Percentiles rank a stretch among this genome's conserved stretches.
phyloP scores from a whole-genome alignment of 1,284 basidiomycete genomes.

The Grifola frondosa region DNA sequence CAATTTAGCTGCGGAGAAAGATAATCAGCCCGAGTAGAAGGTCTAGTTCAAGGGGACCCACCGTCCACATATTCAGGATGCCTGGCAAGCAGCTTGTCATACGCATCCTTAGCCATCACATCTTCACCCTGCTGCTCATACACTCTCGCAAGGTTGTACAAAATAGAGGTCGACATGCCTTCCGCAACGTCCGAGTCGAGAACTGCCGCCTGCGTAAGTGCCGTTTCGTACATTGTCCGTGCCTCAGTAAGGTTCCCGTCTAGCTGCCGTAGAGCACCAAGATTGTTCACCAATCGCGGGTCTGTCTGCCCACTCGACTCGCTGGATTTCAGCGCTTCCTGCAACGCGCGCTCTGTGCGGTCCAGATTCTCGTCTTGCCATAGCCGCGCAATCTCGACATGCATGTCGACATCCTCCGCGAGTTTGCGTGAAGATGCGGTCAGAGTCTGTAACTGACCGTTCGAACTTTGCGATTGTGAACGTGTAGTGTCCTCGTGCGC shows the following conservation, averaged over 20 bases:
- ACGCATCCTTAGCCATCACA: slow-evolving; percentile 76
- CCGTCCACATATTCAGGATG: slow-evolving; percentile 96
- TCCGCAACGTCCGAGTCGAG: slow-evolving; percentile 56
- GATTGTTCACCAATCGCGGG: slow-evolving; percentile 78
- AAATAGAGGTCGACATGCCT: slow-evolving; percentile 73
- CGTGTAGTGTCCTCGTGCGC: slow-evolving; percentile 51
- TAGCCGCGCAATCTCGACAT: slow-evolving; percentile 81
- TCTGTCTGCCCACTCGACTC: slow-evolving; percentile 50
- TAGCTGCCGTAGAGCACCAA: slow-evolving; percentile 76
- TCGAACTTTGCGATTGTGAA: too few species aligned
- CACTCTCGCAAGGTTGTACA: slow-evolving; percentile 87
- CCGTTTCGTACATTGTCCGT: slow-evolving; percentile 62
- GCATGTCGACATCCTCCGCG: slow-evolving; percentile 78
- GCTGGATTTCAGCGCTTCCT: slow-evolving; percentile 67
- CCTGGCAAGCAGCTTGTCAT: slow-evolving; percentile 77
- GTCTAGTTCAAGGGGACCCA: slow-evolving; percentile 38
- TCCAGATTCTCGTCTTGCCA: slow-evolving; percentile 84
- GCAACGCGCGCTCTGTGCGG: slow-evolving; percentile 69
- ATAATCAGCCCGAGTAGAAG: background rate
- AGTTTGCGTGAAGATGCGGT: slow-evolving; percentile 53
- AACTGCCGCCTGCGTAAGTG: slow-evolving; percentile 56
- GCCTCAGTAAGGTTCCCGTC: slow-evolving; percentile 63
- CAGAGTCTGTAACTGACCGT: slow-evolving; percentile 23
- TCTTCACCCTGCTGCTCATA: slow-evolving; percentile 82
- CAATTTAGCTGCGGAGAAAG: slow-evolving; percentile 63